A percentile compares a stretch with the other conserved stretches of the same genome.
phyloP scores from a whole-genome alignment of 306 rosid genomes.

The Spatholobus suberectus region DNA sequence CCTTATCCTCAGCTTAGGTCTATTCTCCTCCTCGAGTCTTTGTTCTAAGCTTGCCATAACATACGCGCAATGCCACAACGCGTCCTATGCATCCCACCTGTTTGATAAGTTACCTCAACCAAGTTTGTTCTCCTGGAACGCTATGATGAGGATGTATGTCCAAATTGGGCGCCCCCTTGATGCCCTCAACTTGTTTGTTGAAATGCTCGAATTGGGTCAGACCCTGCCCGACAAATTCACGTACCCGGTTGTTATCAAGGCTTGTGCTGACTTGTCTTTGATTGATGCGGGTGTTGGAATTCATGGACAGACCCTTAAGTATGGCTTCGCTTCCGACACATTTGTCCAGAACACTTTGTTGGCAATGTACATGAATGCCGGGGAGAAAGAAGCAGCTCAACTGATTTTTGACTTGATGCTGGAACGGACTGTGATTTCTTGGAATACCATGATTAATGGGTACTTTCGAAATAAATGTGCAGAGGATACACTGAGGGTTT shows the following conservation, averaged over 20 bases:
- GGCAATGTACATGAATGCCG: constrained; percentile 82
- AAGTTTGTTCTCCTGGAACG: constrained; percentile 60
- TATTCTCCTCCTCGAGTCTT: constrained; percentile 46
- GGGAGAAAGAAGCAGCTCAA: constrained; percentile 60
- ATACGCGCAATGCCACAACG: constrained; percentile 64
- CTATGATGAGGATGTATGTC: constrained; percentile 62
- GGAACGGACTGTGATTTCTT: constrained; percentile 71
- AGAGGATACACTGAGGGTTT: constrained; percentile 59
- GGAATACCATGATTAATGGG: constrained; percentile 88
- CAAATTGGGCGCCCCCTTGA: constrained; percentile 51
- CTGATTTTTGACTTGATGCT: constrained; percentile 65
- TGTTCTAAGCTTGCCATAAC: constrained; percentile 55
- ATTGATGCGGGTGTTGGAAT: constrained; percentile 59
- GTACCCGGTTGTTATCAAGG: constrained; percentile 75
- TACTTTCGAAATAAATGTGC: constrained; percentile 61
- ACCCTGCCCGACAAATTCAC: constrained; percentile 68
- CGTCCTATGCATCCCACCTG: constrained; percentile 64
- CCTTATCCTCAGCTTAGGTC: constrained; percentile 54
- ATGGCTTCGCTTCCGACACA: constrained; percentile 54
- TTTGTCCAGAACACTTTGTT: constrained; percentile 78
- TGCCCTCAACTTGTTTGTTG: constrained; percentile 63
- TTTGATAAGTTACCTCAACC: constrained; percentile 60
- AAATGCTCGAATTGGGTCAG: constrained; percentile 57
- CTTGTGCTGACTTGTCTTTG: constrained; percentile 62
- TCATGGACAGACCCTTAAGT: constrained; percentile 66